Evolutionary conservation across 1,139 yeast species (phyloP), one percentile per base, ranked within the genome.

Genomic region (Eremothecium gossypii): DNA sequence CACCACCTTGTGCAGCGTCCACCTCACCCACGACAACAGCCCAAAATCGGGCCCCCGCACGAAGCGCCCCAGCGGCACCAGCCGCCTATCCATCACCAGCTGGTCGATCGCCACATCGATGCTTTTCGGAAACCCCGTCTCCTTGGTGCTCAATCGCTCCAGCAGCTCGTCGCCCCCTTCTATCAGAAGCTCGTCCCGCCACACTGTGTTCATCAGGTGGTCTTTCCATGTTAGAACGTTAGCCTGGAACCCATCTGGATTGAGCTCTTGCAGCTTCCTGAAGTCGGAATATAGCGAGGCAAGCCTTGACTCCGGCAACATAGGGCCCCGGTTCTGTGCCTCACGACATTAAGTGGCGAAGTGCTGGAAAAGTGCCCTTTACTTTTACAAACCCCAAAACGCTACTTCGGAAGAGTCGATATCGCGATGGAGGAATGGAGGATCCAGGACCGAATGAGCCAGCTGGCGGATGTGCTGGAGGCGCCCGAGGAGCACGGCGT

Each of bases 221-320:
- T 48, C 45, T 35, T 58, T 64, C 91, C 91, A 82, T 1, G 83
- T 78, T 4, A 62, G 60, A 13, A 81, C 52, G 53, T 82, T 82
- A 10, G 89, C 89, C 36, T 69, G 74, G 48, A 69, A 81, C 0
- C 91, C 91, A 42, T 81, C 89, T 1, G 76, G 76, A 55, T 82
- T 82, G 30, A 71, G 55, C 17, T 71, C 73, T 49, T 69, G 66
- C 38, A 76, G 64, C 12, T 65, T 66, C 29, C 66, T 60, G 55
- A 79, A 81, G 57, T 81, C 76, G 3, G 80, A 75, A 53, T 78
- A 82, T 7, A 82, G 66, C 1, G 87, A 81, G 13, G 66, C 67
- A 30, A 80, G 59, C 38, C 91, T 63, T 0, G 83, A 64, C 39
- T 62, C 54, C 9, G 73, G 58, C 23, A 59, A 32, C 39, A 32